Evolutionary conservation across 2,329 filamentous ascomycete species (phyloP), one percentile per base, ranked within the genome.

Genomic region (Colletotrichum lini): DNA sequence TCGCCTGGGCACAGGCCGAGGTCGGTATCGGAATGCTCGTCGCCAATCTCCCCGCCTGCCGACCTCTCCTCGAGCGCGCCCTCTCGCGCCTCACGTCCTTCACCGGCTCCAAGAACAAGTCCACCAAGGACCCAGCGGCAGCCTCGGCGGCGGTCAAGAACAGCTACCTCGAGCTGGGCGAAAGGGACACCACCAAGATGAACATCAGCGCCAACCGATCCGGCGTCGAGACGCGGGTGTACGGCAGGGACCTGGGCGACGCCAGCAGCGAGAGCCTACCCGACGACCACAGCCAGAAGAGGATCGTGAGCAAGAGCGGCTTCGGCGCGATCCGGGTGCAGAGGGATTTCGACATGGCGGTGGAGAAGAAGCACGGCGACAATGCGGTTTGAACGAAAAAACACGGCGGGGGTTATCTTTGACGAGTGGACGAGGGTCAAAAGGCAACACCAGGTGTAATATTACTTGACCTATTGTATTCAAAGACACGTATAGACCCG

Each of bases 21-120:
- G 68, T 71, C n/a, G 68, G 68, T 53, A 71, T 71, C 59, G 68
- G 68, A 30, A 58, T 71, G 65, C 52, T 71, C 8, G 68, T 71
- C 30, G 68, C 68, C 26, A 71, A 71, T 40, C 65, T 71, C 18
- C 68, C 68, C 15, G 68, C 68, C 13, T 71, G 68, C 23, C 65
- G 68, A 35, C 68, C 68, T 2, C 58, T 71, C 16, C 68, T 71
- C 53, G 68, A 71, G 53, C 65, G 68, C 21, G 47, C 47, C 26
- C 65, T 71, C 5, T 30, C 68, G 5, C 68, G 53, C 30, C 68
- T 71, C 21, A 63, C 68, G 12, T 71, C 68, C 13, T 71, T 68
- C 6, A 68, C 68, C 18, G 47, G 47, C 44, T 71, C 68, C 9
- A 71, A 71, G 35, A 68, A 71, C 30, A 71, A 71, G 21, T 71